These are phyloP conservation scores for Elymus sibiricus DNA, from an alignment of 176 grass and related monocot genomes.

Conservation along the genomic window DNA sequence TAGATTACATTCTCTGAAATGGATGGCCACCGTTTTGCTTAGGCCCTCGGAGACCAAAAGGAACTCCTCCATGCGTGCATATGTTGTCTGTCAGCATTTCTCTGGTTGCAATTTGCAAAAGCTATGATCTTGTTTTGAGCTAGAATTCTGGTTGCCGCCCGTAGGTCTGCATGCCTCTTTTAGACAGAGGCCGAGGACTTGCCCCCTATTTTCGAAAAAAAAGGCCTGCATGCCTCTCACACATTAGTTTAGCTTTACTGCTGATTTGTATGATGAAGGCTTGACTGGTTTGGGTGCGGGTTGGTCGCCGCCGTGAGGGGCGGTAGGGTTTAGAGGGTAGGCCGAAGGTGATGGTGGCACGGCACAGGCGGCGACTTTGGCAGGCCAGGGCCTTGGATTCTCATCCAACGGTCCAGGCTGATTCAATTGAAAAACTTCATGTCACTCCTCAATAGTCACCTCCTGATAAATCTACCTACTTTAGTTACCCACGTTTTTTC, in stretches of 20 bases:
- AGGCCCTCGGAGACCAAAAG: background rate
- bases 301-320: too few species aligned
- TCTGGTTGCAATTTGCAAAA: background rate
- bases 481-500: background rate
- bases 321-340: too few species aligned
- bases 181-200: too few species aligned
- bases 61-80: background rate
- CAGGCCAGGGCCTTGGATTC: too few species aligned
- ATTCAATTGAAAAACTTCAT: too few species aligned
- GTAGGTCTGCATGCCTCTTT: background rate
- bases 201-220: too few species aligned
- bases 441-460: too few species aligned
- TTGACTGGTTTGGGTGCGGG: too few species aligned
- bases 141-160: background rate
- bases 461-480: too few species aligned
- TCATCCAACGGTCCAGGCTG: too few species aligned
- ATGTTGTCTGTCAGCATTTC: background rate
- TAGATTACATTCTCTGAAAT: background rate
- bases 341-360: too few species aligned
- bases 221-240: background rate
- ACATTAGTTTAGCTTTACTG: background rate
- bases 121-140: background rate
- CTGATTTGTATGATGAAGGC: background rate
- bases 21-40: background rate
- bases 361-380: too few species aligned